Conservation (phyloP, 129 eudicot species). For the Chrysanthemum makinoi region DNA sequence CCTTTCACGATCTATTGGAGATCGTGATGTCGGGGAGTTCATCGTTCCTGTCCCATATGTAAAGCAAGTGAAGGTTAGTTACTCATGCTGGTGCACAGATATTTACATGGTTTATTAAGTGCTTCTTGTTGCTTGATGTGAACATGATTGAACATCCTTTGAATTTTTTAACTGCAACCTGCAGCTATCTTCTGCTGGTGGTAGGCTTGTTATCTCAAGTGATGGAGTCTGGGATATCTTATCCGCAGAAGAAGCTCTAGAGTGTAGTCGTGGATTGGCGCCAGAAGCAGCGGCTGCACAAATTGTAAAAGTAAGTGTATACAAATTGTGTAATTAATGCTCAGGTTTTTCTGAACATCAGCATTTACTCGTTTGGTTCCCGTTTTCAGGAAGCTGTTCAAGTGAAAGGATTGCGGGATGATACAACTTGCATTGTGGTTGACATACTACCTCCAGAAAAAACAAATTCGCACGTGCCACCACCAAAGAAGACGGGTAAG, state of each 20-base stretch:
- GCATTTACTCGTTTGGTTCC: constrained; percentile 9
- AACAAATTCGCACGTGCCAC: constrained; percentile 49
- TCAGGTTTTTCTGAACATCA: background rate
- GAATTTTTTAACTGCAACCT: constrained; percentile 13
- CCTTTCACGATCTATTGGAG: constrained; percentile 95
- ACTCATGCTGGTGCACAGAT: constrained; percentile 10
- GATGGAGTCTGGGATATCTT: constrained; percentile 99
- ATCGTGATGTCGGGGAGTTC: constrained; percentile 92
- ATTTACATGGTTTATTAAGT: constrained; percentile 2
- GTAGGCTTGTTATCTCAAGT: constrained; percentile 82
- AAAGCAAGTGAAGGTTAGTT: constrained; percentile 92
- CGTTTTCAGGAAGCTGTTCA: constrained; percentile 74
- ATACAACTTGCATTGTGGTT: constrained; percentile 94
- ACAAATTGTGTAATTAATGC: background rate
- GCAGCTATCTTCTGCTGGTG: constrained; percentile 88
- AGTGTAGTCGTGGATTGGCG: constrained; percentile 83
- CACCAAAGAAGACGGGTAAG: constrained; percentile 75
- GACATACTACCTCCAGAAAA: constrained; percentile 79
- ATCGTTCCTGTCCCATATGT: constrained; percentile 92
- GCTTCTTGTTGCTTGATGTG: background rate
- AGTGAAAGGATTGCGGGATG: constrained; percentile 85
- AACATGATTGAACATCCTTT: background rate
- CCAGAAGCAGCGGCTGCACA: constrained; percentile 90
- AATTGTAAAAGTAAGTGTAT: constrained; percentile 66
- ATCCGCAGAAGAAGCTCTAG: constrained; percentile 71